Base-by-base conservation (phyloP, 2,329 filamentous ascomycete species). In the Neonectria hederae region DNA sequence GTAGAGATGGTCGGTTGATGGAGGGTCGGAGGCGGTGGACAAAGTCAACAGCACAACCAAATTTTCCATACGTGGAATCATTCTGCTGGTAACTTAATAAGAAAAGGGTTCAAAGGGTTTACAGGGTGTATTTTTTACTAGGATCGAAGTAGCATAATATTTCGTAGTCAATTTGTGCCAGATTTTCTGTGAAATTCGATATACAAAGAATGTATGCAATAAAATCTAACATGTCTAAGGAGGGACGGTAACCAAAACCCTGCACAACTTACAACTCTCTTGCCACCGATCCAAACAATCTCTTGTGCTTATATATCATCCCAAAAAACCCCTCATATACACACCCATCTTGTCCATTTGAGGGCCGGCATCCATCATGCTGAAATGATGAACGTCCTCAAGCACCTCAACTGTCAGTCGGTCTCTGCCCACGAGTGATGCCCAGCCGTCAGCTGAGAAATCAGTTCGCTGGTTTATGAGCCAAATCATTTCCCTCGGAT, bases 391-490 rank as follows among this genome's bases (percentile, higher is more conserved):
- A 6, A 70, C 68, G 2, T 43, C 65, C 38, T 62, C 38, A 0
- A 70, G 56, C 19, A 70, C 63, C 53, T 66, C 38, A 1, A 70
- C 61, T 4, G 51, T 51, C 3, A 70, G 22, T 14, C 65, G 45
- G 14, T 63, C 61, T 22, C 59, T 61, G 8, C 46, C 62, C 45
- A 68, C 38, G 7, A 72, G 49, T 2, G 66, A 69, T 3, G 60
- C 63, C 75, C 75, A 76, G 6, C 73, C 75, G 26, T 66, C 58
- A 13, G 72, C 67, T 1, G 67, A 67, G 76, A 93, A 93, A 76
- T 92, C 89, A 4, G 86, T 88, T 62, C 91, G 83, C 81, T 93
- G 91, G 76, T 93, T 89, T 5, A 93, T 83, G 58, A 93, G 80
- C 86, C 91, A 93, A 76, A 86, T 86, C 73, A 85, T 90, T 78